phyloP scores from a whole-genome alignment of 2,329 filamentous ascomycete species.

The Purpureocillium takamizusanense region DNA sequence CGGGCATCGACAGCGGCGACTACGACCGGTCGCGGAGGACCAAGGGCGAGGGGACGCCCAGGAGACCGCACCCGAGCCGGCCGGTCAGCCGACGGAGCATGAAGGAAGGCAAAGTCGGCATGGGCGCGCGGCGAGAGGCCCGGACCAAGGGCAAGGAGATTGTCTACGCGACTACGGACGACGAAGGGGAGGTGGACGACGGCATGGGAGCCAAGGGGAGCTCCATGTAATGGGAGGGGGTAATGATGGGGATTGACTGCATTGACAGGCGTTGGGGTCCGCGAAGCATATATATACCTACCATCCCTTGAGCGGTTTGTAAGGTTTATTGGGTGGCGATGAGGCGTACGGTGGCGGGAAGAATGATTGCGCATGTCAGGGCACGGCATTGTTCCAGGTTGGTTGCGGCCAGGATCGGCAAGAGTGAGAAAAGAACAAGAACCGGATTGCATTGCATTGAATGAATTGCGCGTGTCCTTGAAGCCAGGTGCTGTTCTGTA shows the following conservation, averaged over 20 bases:
- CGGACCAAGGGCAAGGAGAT: slow-evolving; percentile 42
- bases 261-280: not conserved
- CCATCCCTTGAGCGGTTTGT: too few species aligned
- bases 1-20: slow-evolving; percentile 24
- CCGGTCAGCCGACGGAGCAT: slow-evolving; percentile 32
- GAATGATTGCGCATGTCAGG: too few species aligned
- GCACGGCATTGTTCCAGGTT: too few species aligned
- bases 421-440: too few species aligned
- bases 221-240: slow-evolving; percentile 24
- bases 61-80: slow-evolving; percentile 17
- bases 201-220: slow-evolving; percentile 25
- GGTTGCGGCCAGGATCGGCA: too few species aligned
- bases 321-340: too few species aligned
- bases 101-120: slow-evolving; percentile 26
- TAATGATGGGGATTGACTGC: not conserved
- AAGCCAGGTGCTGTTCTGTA: too few species aligned
- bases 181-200: slow-evolving; percentile 21
- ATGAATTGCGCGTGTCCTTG: too few species aligned
- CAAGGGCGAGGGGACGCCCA: slow-evolving; percentile 17
- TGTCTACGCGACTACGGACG: slow-evolving; percentile 25
- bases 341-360: too few species aligned
- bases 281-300: too few species aligned
- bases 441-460: too few species aligned
- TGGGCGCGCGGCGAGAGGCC: slow-evolving; percentile 14
- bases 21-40: slow-evolving; percentile 17